A percentile compares a stretch with the other conserved stretches of the same genome.
Evolutionary conservation across 2,329 filamentous ascomycete genomes (phyloP).

Genomic region (Blastomyces parvus): DNA sequence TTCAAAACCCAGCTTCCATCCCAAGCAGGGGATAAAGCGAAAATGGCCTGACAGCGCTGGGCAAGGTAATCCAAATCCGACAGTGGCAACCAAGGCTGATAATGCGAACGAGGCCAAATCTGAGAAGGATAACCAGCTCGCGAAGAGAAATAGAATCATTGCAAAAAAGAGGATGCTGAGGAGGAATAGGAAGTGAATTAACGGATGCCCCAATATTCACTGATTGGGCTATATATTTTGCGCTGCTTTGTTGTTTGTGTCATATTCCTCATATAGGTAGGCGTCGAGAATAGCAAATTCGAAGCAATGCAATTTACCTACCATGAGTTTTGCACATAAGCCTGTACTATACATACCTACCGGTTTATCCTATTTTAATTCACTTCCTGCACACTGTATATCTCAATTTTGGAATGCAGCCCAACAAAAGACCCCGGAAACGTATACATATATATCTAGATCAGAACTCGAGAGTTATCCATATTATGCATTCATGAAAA

Average conservation of each 20-base stretch:
- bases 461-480: neutral
- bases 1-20: conserved; percentile 7
- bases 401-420: neutral
- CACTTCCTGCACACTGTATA: neutral
- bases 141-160: conserved; percentile 67
- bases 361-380: neutral
- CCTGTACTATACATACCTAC: neutral
- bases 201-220: neutral
- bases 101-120: conserved; percentile 21
- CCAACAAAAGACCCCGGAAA: neutral
- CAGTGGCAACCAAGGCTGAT: conserved; percentile 11
- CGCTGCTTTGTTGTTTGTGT: neutral
- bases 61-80: neutral
- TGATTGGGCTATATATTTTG: neutral
- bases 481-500: neutral
- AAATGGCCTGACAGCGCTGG: conserved; percentile 22
- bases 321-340: neutral
- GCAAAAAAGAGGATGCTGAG: conserved; percentile 72
- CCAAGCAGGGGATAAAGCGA: conserved; percentile 25
- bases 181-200: conserved; percentile 46
- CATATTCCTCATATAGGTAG: neutral
- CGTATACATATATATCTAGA: neutral
- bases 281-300: neutral
- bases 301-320: neutral
- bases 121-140: conserved; percentile 45